Conservation (phyloP, 805 yeast genomes). For the Yamadazyma philogaea region DNA sequence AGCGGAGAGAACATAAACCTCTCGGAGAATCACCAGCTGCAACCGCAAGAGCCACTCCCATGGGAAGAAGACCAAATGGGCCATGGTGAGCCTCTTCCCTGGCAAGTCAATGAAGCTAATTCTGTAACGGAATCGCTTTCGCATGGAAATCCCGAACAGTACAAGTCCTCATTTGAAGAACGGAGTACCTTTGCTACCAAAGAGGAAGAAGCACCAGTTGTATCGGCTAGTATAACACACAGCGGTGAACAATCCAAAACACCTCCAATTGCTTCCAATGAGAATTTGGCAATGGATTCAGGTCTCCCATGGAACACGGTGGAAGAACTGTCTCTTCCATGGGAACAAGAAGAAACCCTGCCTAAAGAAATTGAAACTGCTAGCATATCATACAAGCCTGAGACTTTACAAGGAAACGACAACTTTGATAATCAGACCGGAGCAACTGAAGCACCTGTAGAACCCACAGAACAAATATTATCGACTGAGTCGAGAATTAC, state of each 20-base stretch:
- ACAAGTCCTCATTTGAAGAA: neutral
- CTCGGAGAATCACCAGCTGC: constrained; percentile 9
- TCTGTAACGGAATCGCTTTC: neutral
- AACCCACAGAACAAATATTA: neutral
- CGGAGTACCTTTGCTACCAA: neutral
- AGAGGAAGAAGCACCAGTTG: neutral
- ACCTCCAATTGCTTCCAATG: neutral
- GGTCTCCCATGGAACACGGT: neutral
- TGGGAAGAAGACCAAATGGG: constrained; percentile 5
- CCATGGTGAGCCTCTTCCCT: neutral
- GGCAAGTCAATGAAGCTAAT: neutral
- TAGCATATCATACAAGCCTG: too few species aligned
- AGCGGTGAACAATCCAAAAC: neutral
- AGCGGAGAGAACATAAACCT: neutral
- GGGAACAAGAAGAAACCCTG: neutral
- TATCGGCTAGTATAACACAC: too few species aligned
- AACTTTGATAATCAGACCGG: neutral
- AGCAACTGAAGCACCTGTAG: constrained; percentile 1
- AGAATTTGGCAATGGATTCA: neutral
- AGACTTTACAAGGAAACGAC: neutral
- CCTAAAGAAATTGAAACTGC: too few species aligned
- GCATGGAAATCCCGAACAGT: neutral
- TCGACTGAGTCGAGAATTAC: neutral
- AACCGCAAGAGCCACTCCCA: constrained; percentile 9
- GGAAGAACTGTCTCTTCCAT: neutral